phyloP scores from a whole-genome alignment of 129 eudicot species.

The Tagetes patula region DNA sequence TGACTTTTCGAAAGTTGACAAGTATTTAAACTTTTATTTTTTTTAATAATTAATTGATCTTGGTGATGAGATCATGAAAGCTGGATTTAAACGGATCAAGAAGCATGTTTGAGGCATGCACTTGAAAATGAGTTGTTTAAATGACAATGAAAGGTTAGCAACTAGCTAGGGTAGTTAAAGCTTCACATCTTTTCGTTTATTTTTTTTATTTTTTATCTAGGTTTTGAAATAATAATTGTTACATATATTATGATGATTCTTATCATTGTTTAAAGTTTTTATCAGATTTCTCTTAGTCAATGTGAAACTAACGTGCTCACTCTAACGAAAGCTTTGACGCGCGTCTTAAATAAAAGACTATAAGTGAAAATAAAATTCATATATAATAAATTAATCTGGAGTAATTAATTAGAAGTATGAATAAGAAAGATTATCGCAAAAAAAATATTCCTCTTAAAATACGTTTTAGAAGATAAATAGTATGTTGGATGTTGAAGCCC shows the following conservation, averaged over 20 bases:
- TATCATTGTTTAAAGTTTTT: no score
- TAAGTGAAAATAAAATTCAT: no score
- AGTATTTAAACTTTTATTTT: conserved; percentile 7
- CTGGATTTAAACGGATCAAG: conserved; percentile 24
- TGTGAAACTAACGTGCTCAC: no score
- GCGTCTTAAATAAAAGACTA: no score
- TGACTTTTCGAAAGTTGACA: conserved; percentile 32
- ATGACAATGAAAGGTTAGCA: conserved; percentile 35
- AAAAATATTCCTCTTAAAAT: no score
- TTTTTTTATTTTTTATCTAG: not conserved
- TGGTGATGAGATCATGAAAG: conserved; percentile 34
- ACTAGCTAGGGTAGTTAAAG: conserved; percentile 20
- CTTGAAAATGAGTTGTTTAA: not conserved
- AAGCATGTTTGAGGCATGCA: conserved; percentile 30
- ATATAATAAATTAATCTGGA: no score
- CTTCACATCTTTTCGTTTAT: conserved; percentile 26
- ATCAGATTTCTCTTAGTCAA: no score
- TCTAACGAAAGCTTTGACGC: no score
- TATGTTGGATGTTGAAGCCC: no score
- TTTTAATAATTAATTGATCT: not conserved
- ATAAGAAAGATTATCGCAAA: no score
- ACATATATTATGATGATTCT: not conserved
- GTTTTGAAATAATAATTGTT: not conserved
- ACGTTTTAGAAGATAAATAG: no score
- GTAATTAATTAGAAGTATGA: no score